phyloP scores from a whole-genome alignment of 2,329 filamentous ascomycete species.

The Apiospora aurea region DNA sequence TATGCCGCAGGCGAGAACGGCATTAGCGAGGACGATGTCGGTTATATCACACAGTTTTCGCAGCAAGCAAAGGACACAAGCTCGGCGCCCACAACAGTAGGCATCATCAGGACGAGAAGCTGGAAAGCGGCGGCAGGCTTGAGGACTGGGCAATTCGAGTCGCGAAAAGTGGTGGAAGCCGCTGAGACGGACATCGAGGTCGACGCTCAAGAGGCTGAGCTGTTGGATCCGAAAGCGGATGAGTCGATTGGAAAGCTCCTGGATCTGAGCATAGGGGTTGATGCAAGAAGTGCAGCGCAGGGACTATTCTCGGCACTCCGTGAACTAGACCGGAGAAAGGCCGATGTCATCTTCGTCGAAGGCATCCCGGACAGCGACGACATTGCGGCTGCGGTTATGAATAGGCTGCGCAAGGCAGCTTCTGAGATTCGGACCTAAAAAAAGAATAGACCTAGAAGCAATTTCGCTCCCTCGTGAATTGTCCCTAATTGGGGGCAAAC shows the following conservation, averaged over 20 bases:
- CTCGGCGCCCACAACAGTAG: slow-evolving; percentile 45
- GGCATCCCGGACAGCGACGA: slow-evolving; percentile 82
- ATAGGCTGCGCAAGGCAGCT: slow-evolving; percentile 80
- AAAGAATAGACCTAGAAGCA: slow-evolving; percentile 32
- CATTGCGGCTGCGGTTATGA: slow-evolving; percentile 87
- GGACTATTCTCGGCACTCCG: slow-evolving; percentile 87
- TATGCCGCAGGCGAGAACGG: slow-evolving; percentile 45
- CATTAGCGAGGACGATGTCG: slow-evolving; percentile 46
- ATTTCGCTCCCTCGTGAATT: slow-evolving; percentile 33
- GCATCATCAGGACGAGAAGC: slow-evolving; percentile 62
- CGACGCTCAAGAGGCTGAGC: slow-evolving; percentile 50
- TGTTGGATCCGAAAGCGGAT: slow-evolving; percentile 44
- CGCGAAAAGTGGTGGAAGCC: slow-evolving; percentile 37
- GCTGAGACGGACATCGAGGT: slow-evolving; percentile 39
- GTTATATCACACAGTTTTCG: slow-evolving; percentile 28
- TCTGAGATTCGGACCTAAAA: slow-evolving; percentile 60
- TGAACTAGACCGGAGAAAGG: slow-evolving; percentile 80
- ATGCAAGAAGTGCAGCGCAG: slow-evolving; percentile 79
- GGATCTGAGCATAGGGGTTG: slow-evolving; percentile 76
- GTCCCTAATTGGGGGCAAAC: slow-evolving; percentile 33
- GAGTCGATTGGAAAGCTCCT: slow-evolving; percentile 55
- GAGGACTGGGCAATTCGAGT: slow-evolving; percentile 41
- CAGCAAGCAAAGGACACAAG: slow-evolving; percentile 29
- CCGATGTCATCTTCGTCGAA: slow-evolving; percentile 89
- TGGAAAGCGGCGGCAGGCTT: slow-evolving; percentile 58